Conservation (phyloP, 805 yeast species). For the Metschnikowia baotianmanensis region DNA sequence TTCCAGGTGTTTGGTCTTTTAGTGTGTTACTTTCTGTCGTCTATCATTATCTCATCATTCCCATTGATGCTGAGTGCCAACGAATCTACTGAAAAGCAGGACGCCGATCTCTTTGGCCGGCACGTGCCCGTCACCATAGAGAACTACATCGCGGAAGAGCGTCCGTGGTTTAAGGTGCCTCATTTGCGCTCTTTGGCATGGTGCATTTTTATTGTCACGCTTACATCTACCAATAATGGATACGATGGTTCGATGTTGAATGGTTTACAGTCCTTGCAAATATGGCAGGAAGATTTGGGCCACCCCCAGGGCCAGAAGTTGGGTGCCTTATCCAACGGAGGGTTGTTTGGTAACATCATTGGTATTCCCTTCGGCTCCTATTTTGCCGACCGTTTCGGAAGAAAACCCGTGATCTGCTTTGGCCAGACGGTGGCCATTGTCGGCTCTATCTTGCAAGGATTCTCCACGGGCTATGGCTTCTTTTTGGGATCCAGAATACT, state of each 20-base stretch:
- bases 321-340: conserved; percentile 24
- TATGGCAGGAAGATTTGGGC: conserved; percentile 40
- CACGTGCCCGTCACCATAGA: conserved; percentile 7
- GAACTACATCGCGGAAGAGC: conserved; percentile 16
- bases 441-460: conserved; percentile 40
- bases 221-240: conserved; percentile 45
- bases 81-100: conserved; percentile 2
- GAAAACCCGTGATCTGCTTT: conserved; percentile 33
- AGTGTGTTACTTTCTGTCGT: too few species aligned
- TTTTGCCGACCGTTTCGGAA: conserved; percentile 38
- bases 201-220: conserved; percentile 39
- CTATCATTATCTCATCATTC: neutral
- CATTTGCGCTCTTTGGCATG: conserved; percentile 39
- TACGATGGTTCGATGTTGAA: conserved; percentile 40
- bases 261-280: conserved; percentile 45
- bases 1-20: neutral
- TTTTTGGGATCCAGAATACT: conserved; percentile 47
- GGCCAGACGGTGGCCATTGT: conserved; percentile 28
- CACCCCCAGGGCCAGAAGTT: conserved; percentile 21
- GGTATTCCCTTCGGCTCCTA: conserved; percentile 20
- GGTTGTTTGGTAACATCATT: conserved; percentile 37
- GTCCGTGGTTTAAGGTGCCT: conserved; percentile 33
- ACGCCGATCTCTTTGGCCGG: conserved; percentile 1
- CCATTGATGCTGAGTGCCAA: conserved; percentile 5
- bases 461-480: conserved; percentile 31